Base-by-base conservation (phyloP, 2,329 filamentous ascomycete genomes). In the Alternaria rosae region DNA sequence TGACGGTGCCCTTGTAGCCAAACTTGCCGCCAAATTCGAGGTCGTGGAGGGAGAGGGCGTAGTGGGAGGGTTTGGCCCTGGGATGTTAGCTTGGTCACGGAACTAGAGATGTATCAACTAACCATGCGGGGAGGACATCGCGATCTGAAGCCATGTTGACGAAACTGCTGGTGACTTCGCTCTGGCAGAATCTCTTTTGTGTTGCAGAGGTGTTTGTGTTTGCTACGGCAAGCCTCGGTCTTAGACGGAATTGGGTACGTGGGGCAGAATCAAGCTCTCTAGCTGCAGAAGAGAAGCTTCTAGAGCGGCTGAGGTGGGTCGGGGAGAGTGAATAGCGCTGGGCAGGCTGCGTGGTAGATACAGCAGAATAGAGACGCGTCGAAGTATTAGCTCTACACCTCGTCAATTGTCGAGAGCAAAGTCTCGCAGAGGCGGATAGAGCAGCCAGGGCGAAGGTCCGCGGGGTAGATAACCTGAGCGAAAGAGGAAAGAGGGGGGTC, bases 1-100 rank as follows among this genome's bases (percentile, higher is more conserved):
- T 91, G 66, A 97, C 92, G 20, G 86, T 89, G 68, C 95, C 95
- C 82, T 94, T 88, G 83, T 94, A 99, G 62, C 87, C 88, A 89
- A 94, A 97, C 62, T 82, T 82, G 57, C 86, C 87, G 66, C 87
- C 86, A 56, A 89, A 82, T 70, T 97, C 90, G 67, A 99, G 83
- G 71, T 95, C 90, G 76, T 85, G 88, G 71, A 99, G 87, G 58
- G 90, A 92, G 68, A 99, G 85, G 74, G 88, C 85, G 82, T 99
- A 99, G 83, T 98, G 93, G 65, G 85, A 83, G 3, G 95, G 93
- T 82, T 93, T 94, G 77, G 94, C 88, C 76, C 87, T 89, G 64
- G 4, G 42, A 35, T 15, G 42, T 47, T 15, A 13, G 9, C n/a
- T 55, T 21, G 2, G n/a, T 11, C 30, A 5, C 5, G 17, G 17